Evolutionary conservation across 2,329 filamentous ascomycete genomes (phyloP), one percentile per base, ranked within the genome.

Genomic region (Apiospora arundinis): DNA sequence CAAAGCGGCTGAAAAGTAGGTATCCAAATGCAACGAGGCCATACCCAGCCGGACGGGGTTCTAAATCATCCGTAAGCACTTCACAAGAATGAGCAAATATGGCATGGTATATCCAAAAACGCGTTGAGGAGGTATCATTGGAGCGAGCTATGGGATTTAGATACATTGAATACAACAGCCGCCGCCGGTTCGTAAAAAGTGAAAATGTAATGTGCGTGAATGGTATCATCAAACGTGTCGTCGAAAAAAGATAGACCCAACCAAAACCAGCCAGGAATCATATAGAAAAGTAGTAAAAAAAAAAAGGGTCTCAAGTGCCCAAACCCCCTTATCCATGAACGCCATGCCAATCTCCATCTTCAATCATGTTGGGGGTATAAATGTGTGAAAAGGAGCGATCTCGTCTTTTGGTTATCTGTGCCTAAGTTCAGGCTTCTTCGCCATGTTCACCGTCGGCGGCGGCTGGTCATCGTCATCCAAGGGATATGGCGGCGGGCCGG

Each of bases 391-490:
- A 46, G 16, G 21, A 21, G 18, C 4, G 16, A 18, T 21, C 4
- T 46, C 46, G 56, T 16, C 14, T 40, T 21, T 84, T 75, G 6
- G 6, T 84, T 75, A 88, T 73, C 87, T 83, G 60, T 86, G 83
- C 71, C 85, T 86, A 76, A 92, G 93, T 67, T 93, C 92, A 0
- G 95, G 95, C 81, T 98, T 98, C 75, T 92, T 90, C 63, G 92
- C 91, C 88, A 94, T 93, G 77, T 97, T 97, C 9, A 97, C 94
- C 8, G 89, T 86, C 3, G 95, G 95, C 23, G 95, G 95, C 40
- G 92, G 92, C 37, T 92, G 93, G 77, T 97, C 92, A 32, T 63
- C 32, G 63, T 91, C 89, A 65, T 91, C 91, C 67, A 93, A 83
- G 0, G 95, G 95, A 80, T 98, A 98, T 0, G 95, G 95, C 45